A percentile compares a stretch with the other conserved stretches of the same genome.
These are phyloP conservation scores for Trichoderma simmonsii DNA, from an alignment of 2,329 filamentous ascomycete genomes.

Conservation along the genomic window DNA sequence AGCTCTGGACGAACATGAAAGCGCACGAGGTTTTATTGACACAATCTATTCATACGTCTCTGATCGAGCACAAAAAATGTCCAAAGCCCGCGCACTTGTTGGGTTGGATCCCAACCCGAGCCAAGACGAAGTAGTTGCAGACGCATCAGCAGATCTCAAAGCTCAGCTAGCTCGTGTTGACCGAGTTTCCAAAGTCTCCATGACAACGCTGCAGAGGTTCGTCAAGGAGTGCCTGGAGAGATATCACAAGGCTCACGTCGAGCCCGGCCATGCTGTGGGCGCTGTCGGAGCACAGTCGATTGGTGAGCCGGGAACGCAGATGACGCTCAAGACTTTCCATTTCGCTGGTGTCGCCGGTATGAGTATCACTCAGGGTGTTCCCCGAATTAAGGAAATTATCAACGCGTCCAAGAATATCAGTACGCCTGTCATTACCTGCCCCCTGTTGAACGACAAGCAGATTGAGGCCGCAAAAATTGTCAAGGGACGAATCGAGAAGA, in stretches of 20 bases:
- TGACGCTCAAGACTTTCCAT: slow-evolving; percentile 99
- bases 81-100: slow-evolving; percentile 47
- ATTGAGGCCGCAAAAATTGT: slow-evolving; percentile 83
- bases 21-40: slow-evolving; percentile 75
- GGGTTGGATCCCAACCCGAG: slow-evolving; percentile 41
- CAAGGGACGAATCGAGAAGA: slow-evolving; percentile 93
- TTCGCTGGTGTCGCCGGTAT: slow-evolving; percentile 99
- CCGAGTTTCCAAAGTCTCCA: slow-evolving; percentile 79
- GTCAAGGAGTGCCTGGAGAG: slow-evolving; percentile 81
- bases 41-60: slow-evolving; percentile 72
- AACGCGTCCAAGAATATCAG: slow-evolving; percentile 93
- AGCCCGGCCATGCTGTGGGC: slow-evolving; percentile 93
- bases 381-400: slow-evolving; percentile 99
- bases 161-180: slow-evolving; percentile 47
- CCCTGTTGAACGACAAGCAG: slow-evolving; percentile 70
- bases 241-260: slow-evolving; percentile 85
- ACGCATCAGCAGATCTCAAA: slow-evolving; percentile 27
- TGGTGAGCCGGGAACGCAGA: slow-evolving; percentile 96
- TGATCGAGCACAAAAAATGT: slow-evolving; percentile 59
- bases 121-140: slow-evolving; percentile 23
- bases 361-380: slow-evolving; percentile 98
- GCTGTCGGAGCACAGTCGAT: slow-evolving; percentile 97
- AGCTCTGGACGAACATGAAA: slow-evolving; percentile 74
- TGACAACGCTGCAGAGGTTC: slow-evolving; percentile 69
- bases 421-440: slow-evolving; percentile 89